These are phyloP conservation scores for Spiromastix sp. DNA, from an alignment of 2,329 filamentous ascomycete species.

Conservation along the genomic window DNA sequence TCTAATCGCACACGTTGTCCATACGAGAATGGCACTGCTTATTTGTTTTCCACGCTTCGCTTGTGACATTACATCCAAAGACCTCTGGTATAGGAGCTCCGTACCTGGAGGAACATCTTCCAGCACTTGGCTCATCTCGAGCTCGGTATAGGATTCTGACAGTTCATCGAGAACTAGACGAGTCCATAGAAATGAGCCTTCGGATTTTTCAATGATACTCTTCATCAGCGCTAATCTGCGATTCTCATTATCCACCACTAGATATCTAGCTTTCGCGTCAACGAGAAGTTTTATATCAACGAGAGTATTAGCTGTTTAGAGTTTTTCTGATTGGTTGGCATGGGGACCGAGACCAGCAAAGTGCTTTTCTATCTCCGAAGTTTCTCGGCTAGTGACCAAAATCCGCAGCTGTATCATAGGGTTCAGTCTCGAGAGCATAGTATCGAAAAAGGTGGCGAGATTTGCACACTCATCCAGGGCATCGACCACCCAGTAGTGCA, in stretches of 20 bases:
- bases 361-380: slow-evolving; percentile 6
- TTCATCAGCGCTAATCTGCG: slow-evolving; percentile 15
- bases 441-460: slow-evolving; percentile 1
- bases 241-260: slow-evolving; percentile 11
- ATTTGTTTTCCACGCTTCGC: slow-evolving; percentile 19
- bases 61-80: slow-evolving; percentile 22
- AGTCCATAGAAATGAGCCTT: slow-evolving; percentile 29
- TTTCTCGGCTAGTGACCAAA: slow-evolving; percentile 14
- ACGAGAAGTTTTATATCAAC: slow-evolving; percentile 14
- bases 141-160: slow-evolving; percentile 16
- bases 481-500: slow-evolving; percentile 17
- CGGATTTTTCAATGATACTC: slow-evolving; percentile 26
- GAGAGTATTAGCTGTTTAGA: slow-evolving; percentile 14
- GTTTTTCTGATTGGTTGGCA: slow-evolving; percentile 7
- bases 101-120: slow-evolving; percentile 26
- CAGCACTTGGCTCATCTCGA: slow-evolving; percentile 22
- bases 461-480: slow-evolving; percentile 14
- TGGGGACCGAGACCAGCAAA: slow-evolving; percentile 8
- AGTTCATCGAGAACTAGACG: slow-evolving; percentile 25
- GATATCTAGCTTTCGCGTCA: slow-evolving; percentile 11
- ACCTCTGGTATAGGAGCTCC: slow-evolving; percentile 24
- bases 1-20: slow-evolving; percentile 24
- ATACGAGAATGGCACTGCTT: slow-evolving; percentile 27
- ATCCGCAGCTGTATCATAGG: slow-evolving; percentile 11
- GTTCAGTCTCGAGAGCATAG: slow-evolving; percentile 10